Evolutionary conservation across 306 rosid species (phyloP), one percentile per base, ranked within the genome.

Genomic region (Hippophae tibetana): DNA sequence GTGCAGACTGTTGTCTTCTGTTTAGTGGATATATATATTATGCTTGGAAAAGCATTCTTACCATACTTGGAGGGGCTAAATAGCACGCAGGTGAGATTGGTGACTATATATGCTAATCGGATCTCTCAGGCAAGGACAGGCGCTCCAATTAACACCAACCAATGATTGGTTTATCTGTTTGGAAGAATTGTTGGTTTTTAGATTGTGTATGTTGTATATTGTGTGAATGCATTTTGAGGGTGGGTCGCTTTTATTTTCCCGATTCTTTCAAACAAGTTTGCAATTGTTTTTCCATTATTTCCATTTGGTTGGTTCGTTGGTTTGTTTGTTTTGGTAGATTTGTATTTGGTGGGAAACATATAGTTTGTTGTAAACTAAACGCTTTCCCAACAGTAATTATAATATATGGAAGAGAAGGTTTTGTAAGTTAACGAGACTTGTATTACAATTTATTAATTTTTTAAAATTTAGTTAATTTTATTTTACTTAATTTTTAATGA

Each of bases 1-100:
- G 57, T 69, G 66, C 99, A 93, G 99, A 93, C 99, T 10, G 99
- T 93, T 57, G 99, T 93, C 60, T 93, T 93, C 87, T 93, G 97
- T 79, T 81, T 88, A 6, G 99, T 93, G 77, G 99, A 93, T 71
- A 82, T 93, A 58, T 93, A 93, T 69, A 93, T 93, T 61, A 86
- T 93, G 95, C 99, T 93, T 44, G 99, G 99, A 77, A 88, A 84
- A 77, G 79, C 94, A 57, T 93, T 93, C 82, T 74, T 86, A 78
- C 99, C 99, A 13, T 82, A 82, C 82, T 78, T 93, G 82, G 89
- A 88, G 82, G 94, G 89, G 62, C 95, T 93, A 23, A 88, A 88
- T 82, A 84, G 80, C 83, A 93, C 97, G 25, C 99, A 88, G 68
- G 74, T 93, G 81, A 81, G 95, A 69, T 69, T 93, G 82, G 99